A percentile compares a stretch with the other conserved stretches of the same genome.
Evolutionary conservation across 495 filamentous ascomycete species (phyloP).

Genomic region (Tricharina praecox): DNA sequence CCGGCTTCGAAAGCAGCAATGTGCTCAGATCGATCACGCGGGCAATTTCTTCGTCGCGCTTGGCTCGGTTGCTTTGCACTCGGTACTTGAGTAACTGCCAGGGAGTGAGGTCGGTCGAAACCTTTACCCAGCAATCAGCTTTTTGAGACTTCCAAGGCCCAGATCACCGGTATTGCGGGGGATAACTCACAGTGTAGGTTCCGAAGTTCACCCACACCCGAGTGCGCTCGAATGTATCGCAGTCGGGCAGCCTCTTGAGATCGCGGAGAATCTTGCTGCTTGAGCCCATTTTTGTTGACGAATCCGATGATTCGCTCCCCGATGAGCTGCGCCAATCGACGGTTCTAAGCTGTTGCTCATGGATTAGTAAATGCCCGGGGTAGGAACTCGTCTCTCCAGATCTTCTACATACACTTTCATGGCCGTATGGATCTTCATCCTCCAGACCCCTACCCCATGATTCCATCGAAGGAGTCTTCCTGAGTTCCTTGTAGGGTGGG

Average conservation of each 20-base stretch:
- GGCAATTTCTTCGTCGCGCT: not conserved
- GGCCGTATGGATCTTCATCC: no score
- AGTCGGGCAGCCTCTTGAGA: not conserved
- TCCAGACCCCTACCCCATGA: no score
- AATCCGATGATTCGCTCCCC: not conserved
- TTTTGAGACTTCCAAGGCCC: not conserved
- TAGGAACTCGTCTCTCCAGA: no score
- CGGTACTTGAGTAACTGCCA: not conserved
- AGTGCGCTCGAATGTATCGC: not conserved
- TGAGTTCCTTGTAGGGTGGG: no score
- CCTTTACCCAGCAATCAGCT: not conserved
- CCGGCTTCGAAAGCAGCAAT: not conserved
- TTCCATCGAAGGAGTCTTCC: no score
- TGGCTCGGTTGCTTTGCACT: not conserved
- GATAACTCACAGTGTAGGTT: not conserved
- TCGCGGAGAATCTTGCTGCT: not conserved
- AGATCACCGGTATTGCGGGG: not conserved
- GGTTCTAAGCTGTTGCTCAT: not conserved
- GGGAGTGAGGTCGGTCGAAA: not conserved
- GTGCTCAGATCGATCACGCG: not conserved
- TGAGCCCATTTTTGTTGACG: not conserved
- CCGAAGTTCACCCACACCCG: not conserved
- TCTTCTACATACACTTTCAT: no score
- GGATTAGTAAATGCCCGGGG: no score
- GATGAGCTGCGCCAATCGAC: not conserved